These are phyloP conservation scores for Penicillium waksmanii DNA, from an alignment of 495 filamentous ascomycete species.

Conservation along the genomic window DNA sequence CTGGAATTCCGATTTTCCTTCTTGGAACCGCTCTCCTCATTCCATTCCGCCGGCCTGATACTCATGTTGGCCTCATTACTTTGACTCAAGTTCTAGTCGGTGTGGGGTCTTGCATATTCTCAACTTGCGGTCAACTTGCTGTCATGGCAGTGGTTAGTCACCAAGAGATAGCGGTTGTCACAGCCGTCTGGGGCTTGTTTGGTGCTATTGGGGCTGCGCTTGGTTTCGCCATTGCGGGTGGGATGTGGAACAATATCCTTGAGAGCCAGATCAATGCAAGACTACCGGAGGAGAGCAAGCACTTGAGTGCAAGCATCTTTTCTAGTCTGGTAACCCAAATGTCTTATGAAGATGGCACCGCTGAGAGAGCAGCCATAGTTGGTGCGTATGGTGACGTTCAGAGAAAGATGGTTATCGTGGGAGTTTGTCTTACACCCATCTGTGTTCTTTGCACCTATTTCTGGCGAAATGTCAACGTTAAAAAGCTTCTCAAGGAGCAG, in stretches of 20 bases:
- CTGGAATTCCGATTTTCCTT: conserved; percentile 60
- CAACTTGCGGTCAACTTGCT: conserved; percentile 65
- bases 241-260: conserved; percentile 66
- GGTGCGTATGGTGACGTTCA: conserved; percentile 57
- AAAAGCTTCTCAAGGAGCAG: conserved; percentile 38
- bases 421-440: conserved; percentile 43
- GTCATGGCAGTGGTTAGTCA: conserved; percentile 66
- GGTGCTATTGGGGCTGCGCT: conserved; percentile 63
- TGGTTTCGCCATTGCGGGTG: conserved; percentile 59
- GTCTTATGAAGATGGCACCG: conserved; percentile 51
- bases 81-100: conserved; percentile 74
- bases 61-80: conserved; percentile 61
- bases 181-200: conserved; percentile 65
- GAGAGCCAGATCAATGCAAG: conserved; percentile 52
- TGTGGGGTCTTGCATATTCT: conserved; percentile 56
- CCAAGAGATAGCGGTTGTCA: conserved; percentile 63
- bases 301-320: not conserved
- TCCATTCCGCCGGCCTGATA: conserved; percentile 61
- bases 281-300: conserved; percentile 47
- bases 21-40: conserved; percentile 60
- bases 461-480: conserved; percentile 59
- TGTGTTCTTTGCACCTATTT: conserved; percentile 43
- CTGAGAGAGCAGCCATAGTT: conserved; percentile 54
- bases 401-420: conserved; percentile 56
- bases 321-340: conserved; percentile 46